Evolutionary conservation across 441 rosid species (phyloP).

Genomic region (Dalechampia spathulata): DNA sequence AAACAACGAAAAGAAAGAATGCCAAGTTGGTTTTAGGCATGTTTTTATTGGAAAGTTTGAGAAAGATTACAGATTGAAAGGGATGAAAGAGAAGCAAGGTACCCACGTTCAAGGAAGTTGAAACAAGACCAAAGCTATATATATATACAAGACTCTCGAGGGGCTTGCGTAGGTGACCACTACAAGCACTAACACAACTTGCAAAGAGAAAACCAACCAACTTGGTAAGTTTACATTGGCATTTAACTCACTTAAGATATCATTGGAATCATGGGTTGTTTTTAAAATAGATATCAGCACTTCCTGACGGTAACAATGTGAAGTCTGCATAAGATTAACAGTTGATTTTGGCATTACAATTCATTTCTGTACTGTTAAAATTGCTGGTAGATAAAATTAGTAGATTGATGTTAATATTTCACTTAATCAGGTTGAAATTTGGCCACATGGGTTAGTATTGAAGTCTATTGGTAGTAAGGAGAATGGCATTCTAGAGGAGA

Average conservation of each 20-base stretch:
- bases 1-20: neutral
- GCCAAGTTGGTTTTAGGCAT: slow-evolving; percentile 6
- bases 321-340: too few species aligned
- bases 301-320: too few species aligned
- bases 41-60: neutral
- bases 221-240: neutral
- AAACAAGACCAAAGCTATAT: slow-evolving; percentile 1
- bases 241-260: neutral
- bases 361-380: too few species aligned
- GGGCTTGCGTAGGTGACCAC: slow-evolving; percentile 10
- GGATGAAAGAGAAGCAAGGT: slow-evolving; percentile 10
- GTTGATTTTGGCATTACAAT: too few species aligned
- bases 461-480: too few species aligned
- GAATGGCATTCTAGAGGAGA: neutral
- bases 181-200: slow-evolving; percentile 12
- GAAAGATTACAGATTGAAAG: neutral
- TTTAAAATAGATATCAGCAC: too few species aligned
- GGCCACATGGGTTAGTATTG: too few species aligned
- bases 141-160: neutral
- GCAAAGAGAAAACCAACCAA: neutral
- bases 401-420: too few species aligned
- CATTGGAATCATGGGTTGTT: neutral
- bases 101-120: slow-evolving; percentile 20
- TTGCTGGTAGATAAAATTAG: too few species aligned
- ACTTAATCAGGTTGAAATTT: too few species aligned